Base-by-base conservation (phyloP, 2,329 filamentous ascomycete species). In the Coniella vitis region DNA sequence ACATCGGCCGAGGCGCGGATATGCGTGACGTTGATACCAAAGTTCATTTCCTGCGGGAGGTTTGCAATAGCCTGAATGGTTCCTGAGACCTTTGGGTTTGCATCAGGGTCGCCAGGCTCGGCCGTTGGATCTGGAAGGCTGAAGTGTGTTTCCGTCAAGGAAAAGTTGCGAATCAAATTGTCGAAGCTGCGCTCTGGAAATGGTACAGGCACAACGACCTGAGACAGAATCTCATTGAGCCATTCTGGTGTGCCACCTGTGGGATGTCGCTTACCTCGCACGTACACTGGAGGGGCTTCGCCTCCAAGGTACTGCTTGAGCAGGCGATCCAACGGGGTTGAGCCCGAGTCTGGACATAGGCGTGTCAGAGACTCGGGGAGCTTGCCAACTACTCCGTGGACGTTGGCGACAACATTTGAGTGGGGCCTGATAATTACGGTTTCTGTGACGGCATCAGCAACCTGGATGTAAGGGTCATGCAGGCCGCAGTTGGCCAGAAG, bases 101-200 rank as follows among this genome's bases (percentile, higher is more conserved):
- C 75, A 44, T 84, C 80, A 0, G 88, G 86, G 10, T 83, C 80
- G 49, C 77, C 79, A 0, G 87, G 87, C 16, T 90, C 82, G 2
- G 89, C 87, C 58, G 84, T 79, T 1, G 87, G 86, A 58, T 90
- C 81, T 0, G 93, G 93, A 39, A 98, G 70, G 42, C 79, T 81
- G 64, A 98, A 95, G 59, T 94, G 82, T 36, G 94, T 88, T 61
- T 96, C 79, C 2, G 83, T 81, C 56, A 97, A 71, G 19, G 89
- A 86, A 62, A 97, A 96, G 57, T 93, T 91, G 57, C 84, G 85
- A 62, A 98, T 86, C 14, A 95, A 70, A 55, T 86, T 83, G 56
- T 90, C 89, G 58, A 96, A 84, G 0, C 83, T 83, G 51, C 83
- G 81, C 4, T 89, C 89, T 0, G 89, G 87, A 54, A 97, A 86